Base-by-base conservation (phyloP, 306 rosid genomes). In the Quercus suber region DNA sequence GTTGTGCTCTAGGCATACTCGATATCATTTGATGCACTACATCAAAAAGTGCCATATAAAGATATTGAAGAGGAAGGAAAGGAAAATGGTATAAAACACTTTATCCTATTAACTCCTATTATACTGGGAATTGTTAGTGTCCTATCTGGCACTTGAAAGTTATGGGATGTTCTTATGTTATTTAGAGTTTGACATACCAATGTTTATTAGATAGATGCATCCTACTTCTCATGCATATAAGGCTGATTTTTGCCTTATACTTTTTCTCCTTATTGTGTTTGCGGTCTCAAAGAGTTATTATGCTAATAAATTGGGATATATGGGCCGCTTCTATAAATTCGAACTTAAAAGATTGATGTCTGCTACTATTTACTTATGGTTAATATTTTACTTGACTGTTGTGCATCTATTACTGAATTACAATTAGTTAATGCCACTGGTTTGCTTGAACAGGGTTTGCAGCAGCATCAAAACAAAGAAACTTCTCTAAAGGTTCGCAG, bases 31-130 rank as follows among this genome's bases (percentile, higher is more conserved):
- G 86, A 95, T 90, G 98, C 97, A 93, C 73, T 93, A 95, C 82
- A 85, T 95, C 28, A 95, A 93, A 77, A 95, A 95, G 84, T 95
- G 99, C 30, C 99, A 95, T 83, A 78, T 95, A 76, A 95, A 95
- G 92, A 93, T 95, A 45, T 74, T 95, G 45, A 95, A 89, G 84
- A 93, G 97, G 84, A 87, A 86, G 86, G 98, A 87, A 69, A 93
- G 82, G 89, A 90, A 75, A 81, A 92, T 93, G 99, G 98, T 91
- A 75, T 71, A n/a, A 33, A 20, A 14, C 70, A 55, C 41, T 58
- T 20, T 78, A 20, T 37, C 10, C 57, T 41, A 23, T 76, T 71
- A 69, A 27, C 77, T 52, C 55, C 21, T 15, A 25, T n/a, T 27
- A 53, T 49, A 37, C 43, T 45, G 10, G 12, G 69, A 65, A 33